Evolutionary conservation across 345 rosid species (phyloP), one percentile per base, ranked within the genome.

Genomic region (Microthlaspi erraticum): DNA sequence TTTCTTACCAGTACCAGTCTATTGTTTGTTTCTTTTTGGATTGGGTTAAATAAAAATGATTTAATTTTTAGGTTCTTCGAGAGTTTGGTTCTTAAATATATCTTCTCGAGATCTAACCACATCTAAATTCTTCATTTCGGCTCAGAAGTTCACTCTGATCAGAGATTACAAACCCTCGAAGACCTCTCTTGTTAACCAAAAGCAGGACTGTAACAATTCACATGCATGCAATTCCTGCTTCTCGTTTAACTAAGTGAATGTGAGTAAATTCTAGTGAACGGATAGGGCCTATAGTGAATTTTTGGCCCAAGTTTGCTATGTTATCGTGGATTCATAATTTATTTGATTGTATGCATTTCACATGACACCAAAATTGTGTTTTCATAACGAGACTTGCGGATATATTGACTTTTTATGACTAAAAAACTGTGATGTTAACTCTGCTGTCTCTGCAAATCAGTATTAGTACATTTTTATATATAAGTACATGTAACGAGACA

Each of bases 101-200:
- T 34, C 69, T 39, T 63, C 68, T 26, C 82, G 66, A 60, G 79
- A 90, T 61, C 64, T 86, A 71, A 86, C 83, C 78, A 13, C 6
- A 0, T 86, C 97, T 4, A 82, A 78, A 50, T 93, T 90, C 88
- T 85, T 89, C 4, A 86, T 93, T 46, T 81, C 77, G 10, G 73
- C 92, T 26, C 93, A 90, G 42, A 85, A 82, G 10, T 81, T 90
- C 75, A 86, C 81, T 64, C 85, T 93, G 18, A 70, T 89, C 49
- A 81, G 39, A 71, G 85, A 87, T 31, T 82, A 78, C 77, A 78
- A 73, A 58, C 68, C 70, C 20, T 55, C 70, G 1, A 72, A 54
- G 17, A 41, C 55, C 14, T 72, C 77, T 17, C 42, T 62, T 8
- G 72, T 90, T 1, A 93, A 23, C 29, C 29, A 23, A 4, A 23